Percentiles rank a stretch among this genome's conserved stretches.
phyloP scores from a whole-genome alignment of 2,329 filamentous ascomycete genomes.

The Eutypella sp. region DNA sequence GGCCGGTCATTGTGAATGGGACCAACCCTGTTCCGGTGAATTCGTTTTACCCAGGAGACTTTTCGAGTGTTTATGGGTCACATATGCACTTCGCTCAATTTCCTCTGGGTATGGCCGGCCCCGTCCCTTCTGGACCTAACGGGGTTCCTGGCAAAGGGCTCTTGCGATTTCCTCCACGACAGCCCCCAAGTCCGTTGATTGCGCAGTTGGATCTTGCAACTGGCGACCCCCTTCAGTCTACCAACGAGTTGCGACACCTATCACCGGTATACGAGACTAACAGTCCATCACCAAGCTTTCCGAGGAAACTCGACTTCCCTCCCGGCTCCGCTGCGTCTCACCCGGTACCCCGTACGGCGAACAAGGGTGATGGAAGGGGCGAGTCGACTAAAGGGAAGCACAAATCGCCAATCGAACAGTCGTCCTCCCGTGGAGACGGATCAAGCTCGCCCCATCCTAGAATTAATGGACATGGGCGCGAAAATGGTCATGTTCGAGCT shows the following conservation, averaged over 20 bases:
- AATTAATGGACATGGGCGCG: constrained; percentile 35
- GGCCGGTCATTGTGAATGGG: constrained; percentile 45
- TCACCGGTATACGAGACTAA: constrained; percentile 71
- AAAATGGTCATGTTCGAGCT: constrained; percentile 49
- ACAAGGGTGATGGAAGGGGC: constrained; percentile 13
- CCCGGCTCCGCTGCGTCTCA: constrained; percentile 17
- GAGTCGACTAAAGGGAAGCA: constrained; percentile 23
- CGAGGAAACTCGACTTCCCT: constrained; percentile 46
- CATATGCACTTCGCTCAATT: constrained; percentile 11
- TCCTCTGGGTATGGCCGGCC: constrained; percentile 18
- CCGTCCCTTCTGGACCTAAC: constrained; percentile 8
- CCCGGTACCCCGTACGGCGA: constrained; percentile 6
- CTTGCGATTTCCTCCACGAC: constrained; percentile 30
- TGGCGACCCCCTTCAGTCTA: constrained; percentile 35
- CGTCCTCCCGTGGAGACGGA: constrained; percentile 17
- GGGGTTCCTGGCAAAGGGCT: constrained; percentile 8
- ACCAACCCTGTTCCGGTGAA: constrained; percentile 10
- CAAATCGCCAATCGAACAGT: constrained; percentile 20
- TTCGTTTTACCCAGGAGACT: constrained; percentile 13
- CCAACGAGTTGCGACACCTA: constrained; percentile 49
- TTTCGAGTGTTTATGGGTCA: constrained; percentile 16
- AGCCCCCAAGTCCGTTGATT: constrained; percentile 44
- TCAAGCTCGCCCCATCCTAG: constrained; percentile 23
- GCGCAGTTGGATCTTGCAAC: constrained; percentile 53
- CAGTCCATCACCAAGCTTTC: constrained; percentile 63